A percentile compares a stretch with the other conserved stretches of the same genome.
phyloP scores from a whole-genome alignment of 2,329 filamentous ascomycete species.

The Nakataea oryzae region DNA sequence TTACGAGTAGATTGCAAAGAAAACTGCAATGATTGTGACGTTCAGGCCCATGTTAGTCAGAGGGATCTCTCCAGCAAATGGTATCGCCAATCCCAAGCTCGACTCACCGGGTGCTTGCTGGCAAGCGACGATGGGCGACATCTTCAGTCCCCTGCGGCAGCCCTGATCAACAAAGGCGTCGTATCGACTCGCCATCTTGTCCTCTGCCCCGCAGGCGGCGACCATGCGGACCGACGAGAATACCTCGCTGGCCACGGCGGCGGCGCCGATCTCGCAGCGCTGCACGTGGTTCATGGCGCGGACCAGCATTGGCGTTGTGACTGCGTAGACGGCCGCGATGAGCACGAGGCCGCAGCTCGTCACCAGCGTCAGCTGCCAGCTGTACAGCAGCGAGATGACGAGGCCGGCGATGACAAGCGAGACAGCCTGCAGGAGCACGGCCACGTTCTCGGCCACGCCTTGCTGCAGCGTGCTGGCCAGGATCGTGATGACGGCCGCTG shows the following conservation, averaged over 20 bases:
- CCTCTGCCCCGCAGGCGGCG: slow-evolving; percentile 50
- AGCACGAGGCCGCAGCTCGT: slow-evolving; percentile 45
- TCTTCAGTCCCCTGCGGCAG: slow-evolving; percentile 18
- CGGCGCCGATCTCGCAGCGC: slow-evolving; percentile 43
- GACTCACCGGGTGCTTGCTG: slow-evolving; percentile 18
- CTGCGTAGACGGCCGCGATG: slow-evolving; percentile 35
- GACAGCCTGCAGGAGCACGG: slow-evolving; percentile 43
- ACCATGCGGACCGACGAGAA: slow-evolving; percentile 50
- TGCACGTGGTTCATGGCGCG: slow-evolving; percentile 33
- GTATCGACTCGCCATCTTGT: slow-evolving; percentile 41
- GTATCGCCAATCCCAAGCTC: neutral
- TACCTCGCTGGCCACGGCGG: slow-evolving; percentile 48
- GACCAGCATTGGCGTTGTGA: slow-evolving; percentile 43
- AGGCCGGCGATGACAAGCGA: slow-evolving; percentile 41
- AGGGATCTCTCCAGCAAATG: neutral
- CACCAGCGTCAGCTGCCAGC: slow-evolving; percentile 49
- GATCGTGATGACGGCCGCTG: slow-evolving; percentile 51
- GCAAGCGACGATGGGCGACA: slow-evolving; percentile 16
- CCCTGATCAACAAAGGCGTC: slow-evolving; percentile 42
- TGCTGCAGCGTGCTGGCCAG: slow-evolving; percentile 51
- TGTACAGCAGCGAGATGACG: slow-evolving; percentile 43
- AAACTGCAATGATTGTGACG: slow-evolving; percentile 10
- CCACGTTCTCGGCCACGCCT: slow-evolving; percentile 52
- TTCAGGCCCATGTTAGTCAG: neutral
- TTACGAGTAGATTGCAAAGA: slow-evolving; percentile 19